Evolutionary conservation across 2,329 filamentous ascomycete genomes (phyloP).

Genomic region (Aspergillus brasiliensis): DNA sequence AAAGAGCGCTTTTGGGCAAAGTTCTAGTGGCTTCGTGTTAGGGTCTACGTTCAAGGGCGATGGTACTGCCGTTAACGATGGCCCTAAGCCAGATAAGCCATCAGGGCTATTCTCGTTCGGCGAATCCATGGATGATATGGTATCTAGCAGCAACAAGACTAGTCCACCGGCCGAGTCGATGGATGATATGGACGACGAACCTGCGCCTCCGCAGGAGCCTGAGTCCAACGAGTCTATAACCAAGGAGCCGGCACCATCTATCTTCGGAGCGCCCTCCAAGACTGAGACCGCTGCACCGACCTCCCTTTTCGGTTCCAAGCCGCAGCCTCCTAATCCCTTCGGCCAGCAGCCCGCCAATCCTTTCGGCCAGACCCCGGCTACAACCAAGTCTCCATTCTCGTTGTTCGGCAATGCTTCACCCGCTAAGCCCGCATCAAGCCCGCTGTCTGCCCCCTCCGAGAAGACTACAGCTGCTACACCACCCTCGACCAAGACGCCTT

Average conservation of each 20-base stretch:
- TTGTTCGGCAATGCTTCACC: conserved; percentile 30
- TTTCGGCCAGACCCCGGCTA: conserved; percentile 27
- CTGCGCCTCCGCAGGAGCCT: conserved; percentile 26
- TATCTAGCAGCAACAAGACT: conserved; percentile 36
- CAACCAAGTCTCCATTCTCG: conserved; percentile 34
- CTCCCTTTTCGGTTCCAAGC: conserved; percentile 15
- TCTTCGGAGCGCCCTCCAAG: conserved; percentile 32
- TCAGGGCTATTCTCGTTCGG: conserved; percentile 43
- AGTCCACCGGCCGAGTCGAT: conserved; percentile 39
- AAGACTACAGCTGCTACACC: conserved; percentile 32
- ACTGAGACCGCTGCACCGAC: conserved; percentile 28
- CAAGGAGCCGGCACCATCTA: conserved; percentile 20
- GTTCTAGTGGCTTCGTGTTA: conserved; percentile 41
- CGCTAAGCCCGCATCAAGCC: conserved; percentile 28
- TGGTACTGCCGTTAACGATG: conserved; percentile 42
- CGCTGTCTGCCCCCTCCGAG: conserved; percentile 36
- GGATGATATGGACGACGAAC: conserved; percentile 39
- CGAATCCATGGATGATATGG: conserved; percentile 42
- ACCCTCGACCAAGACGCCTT: conserved; percentile 37
- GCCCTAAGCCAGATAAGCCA: conserved; percentile 40
- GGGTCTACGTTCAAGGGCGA: conserved; percentile 50
- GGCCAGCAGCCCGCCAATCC: conserved; percentile 11
- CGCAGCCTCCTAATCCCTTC: background rate
- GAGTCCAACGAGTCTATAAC: conserved; percentile 25
- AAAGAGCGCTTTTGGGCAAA: conserved; percentile 33